Evolutionary conservation across 768 basidiomycete species (phyloP), one percentile per base, ranked within the genome.

Genomic region (Leucocoprinus leucothites): DNA sequence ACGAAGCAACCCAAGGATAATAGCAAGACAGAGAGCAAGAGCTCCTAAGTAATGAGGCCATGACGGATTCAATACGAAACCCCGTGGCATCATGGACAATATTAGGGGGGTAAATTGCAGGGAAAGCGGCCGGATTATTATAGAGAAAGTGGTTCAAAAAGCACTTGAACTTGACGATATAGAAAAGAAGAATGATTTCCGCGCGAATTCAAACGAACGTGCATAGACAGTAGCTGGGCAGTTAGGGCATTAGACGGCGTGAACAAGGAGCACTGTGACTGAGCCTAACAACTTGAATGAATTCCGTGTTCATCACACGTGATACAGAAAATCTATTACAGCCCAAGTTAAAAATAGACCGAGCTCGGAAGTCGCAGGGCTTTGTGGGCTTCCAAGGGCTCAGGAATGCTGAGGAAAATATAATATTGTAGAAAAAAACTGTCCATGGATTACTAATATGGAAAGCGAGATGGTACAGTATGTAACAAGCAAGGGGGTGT

Each of bases 21-120:
- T 53, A 1, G 75, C 75, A 18, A 80, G 61, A 8, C 64, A 61
- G 3, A 79, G 59, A 9, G 70, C 67, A 5, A 70, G 69, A 38
- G 74, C 57, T 5, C 75, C 75, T 14, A 76, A 58, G 61, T 77
- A 76, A 57, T 85, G 82, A 31, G 75, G 74, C 80, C 82, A 82
- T 48, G 72, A 69, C 44, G 71, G 74, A 66, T 78, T 77, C 42
- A 78, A 56, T 45, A 65, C 64, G 42, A 71, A 61, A 47, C 48
- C 54, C 16, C 56, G 50, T 21, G 61, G 58, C 45, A 60, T 64
- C 45, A 61, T 45, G 7, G 67, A 49, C 22, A 54, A 45, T 62
- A 66, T 68, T 25, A 40, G 58, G 41, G 49, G 13, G 19, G 35
- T 41, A 26, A 31, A n/a, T 38, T 24, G 48, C 9, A 19, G 26